These are phyloP conservation scores for Nakazawaea anatomiae DNA, from an alignment of 805 yeast genomes.

Conservation along the genomic window DNA sequence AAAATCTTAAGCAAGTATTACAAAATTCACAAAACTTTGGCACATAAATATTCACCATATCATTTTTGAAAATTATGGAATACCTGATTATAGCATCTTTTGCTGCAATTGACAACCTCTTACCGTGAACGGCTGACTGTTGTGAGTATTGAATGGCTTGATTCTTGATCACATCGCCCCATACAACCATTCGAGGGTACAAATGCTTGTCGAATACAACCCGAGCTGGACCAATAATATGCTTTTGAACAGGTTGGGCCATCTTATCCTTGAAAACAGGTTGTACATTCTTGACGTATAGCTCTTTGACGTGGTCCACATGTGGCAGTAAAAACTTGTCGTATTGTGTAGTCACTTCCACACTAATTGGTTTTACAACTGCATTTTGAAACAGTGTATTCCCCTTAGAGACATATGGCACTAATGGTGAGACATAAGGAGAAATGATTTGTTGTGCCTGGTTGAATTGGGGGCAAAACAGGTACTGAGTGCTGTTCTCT, in stretches of 20 bases:
- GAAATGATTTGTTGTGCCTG: not conserved
- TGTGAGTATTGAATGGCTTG: not conserved
- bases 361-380: not conserved
- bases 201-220: not conserved
- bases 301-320: not conserved
- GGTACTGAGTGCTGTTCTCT: not conserved
- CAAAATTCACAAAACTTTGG: not conserved
- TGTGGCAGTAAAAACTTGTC: not conserved
- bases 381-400: not conserved
- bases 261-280: not conserved
- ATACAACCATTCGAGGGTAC: not conserved
- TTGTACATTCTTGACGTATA: not conserved
- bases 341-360: not conserved
- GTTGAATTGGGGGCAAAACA: not conserved
- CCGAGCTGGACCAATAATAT: not conserved
- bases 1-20: not conserved
- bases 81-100: not conserved
- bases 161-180: not conserved
- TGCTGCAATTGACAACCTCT: not conserved
- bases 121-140: not conserved
- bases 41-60: slow-evolving; percentile 3
- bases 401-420: not conserved
- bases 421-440: not conserved
- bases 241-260: no score
- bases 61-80: not conserved